Evolutionary conservation across 495 filamentous ascomycete species (phyloP).

Genomic region (Ramalina intermedia): DNA sequence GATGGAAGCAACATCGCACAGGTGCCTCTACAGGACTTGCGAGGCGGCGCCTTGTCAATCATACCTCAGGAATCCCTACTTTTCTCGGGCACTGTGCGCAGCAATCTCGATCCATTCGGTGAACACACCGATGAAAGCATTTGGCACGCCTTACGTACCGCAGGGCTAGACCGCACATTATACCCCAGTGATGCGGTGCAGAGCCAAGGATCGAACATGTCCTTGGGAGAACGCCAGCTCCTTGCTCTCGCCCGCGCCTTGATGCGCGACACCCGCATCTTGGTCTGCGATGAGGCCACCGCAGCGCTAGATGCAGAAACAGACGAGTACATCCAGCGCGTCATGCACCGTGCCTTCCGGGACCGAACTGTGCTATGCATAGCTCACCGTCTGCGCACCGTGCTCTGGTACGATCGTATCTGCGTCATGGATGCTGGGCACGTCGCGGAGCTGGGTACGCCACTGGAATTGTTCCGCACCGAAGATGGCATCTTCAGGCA

Average conservation of each 20-base stretch:
- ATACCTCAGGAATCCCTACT: slow-evolving; percentile 27
- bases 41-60: slow-evolving; percentile 16
- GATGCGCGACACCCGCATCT: slow-evolving; percentile 11
- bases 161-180: slow-evolving; percentile 2
- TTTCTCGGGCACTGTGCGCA: slow-evolving; percentile 19
- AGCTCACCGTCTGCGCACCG: slow-evolving; percentile 21
- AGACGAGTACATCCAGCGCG: slow-evolving; percentile 17
- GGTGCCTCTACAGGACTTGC: slow-evolving; percentile 14
- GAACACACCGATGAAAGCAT: slow-evolving; percentile 10
- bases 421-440: slow-evolving; percentile 17
- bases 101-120: slow-evolving; percentile 21
- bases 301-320: slow-evolving; percentile 16
- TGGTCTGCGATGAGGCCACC: slow-evolving; percentile 18
- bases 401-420: slow-evolving; percentile 19
- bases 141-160: slow-evolving; percentile 12
- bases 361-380: slow-evolving; percentile 19
- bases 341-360: slow-evolving; percentile 17
- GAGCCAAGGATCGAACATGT: slow-evolving; percentile 17
- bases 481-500: slow-evolving; percentile 13
- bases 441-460: slow-evolving; percentile 18
- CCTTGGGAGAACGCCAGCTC: slow-evolving; percentile 19
- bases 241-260: slow-evolving; percentile 19
- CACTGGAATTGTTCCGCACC: slow-evolving; percentile 12
- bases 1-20: slow-evolving; percentile 16
- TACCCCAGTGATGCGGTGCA: slow-evolving; percentile 9